phyloP scores from a whole-genome alignment of 441 rosid genomes.

The Populus hybrid region DNA sequence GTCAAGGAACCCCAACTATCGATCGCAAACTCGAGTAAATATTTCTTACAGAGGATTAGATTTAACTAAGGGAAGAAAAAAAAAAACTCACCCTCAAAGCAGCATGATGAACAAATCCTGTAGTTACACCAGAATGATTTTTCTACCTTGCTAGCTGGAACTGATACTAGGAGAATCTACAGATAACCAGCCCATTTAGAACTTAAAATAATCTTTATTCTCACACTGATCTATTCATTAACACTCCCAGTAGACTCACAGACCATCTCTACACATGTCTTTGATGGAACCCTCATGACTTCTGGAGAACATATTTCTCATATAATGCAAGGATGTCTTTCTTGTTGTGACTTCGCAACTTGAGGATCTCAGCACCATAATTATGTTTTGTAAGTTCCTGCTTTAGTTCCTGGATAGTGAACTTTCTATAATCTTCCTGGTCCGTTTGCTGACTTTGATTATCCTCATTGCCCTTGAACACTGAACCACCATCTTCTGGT shows the following conservation, averaged over 20 bases:
- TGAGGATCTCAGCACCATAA: conserved; percentile 76
- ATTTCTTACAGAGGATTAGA: not conserved
- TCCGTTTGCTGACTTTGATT: conserved; percentile 54
- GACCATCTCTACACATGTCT: conserved; percentile 27
- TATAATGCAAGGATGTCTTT: conserved; percentile 83
- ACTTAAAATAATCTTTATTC: conserved; percentile 1
- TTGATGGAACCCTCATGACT: conserved; percentile 27
- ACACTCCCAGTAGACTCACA: conserved; percentile 18
- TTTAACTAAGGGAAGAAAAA: not conserved
- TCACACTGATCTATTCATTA: conserved; percentile 17
- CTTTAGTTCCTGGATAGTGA: conserved; percentile 74
- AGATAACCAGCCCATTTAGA: not conserved
- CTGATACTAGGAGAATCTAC: not conserved
- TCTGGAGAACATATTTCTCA: conserved; percentile 68
- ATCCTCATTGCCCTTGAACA: conserved; percentile 66
- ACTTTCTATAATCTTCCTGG: conserved; percentile 76
- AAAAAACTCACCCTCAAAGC: not conserved
- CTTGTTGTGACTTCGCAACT: conserved; percentile 72
- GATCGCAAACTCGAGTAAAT: not conserved
- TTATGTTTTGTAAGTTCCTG: conserved; percentile 85
- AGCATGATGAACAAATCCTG: not conserved
- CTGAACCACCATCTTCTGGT: conserved; percentile 69
- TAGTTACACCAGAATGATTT: not conserved
- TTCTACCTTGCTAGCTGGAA: not conserved
- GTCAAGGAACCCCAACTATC: not conserved